Conservation (phyloP, 2,329 filamentous ascomycete species). For the Neonectria sp. region DNA sequence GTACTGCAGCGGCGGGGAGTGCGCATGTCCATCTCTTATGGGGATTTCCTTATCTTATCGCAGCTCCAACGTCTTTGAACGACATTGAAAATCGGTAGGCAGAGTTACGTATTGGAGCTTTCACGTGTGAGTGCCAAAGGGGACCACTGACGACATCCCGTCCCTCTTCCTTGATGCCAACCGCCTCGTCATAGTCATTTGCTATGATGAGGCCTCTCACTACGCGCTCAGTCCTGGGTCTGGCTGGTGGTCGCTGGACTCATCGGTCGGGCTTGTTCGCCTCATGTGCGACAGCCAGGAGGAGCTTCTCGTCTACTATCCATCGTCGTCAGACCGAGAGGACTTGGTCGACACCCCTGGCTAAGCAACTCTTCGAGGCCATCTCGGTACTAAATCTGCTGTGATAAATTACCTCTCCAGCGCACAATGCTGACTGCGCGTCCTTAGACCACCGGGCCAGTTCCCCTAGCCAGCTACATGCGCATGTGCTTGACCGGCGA, state of each 20-base stretch:
- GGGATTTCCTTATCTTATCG: conserved; percentile 47
- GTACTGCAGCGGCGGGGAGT: conserved; percentile 14
- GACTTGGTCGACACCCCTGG: conserved; percentile 93
- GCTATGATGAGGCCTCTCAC: conserved; percentile 41
- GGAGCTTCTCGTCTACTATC: conserved; percentile 46
- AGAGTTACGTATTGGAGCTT: conserved; percentile 16
- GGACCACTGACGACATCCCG: neutral
- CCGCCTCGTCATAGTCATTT: conserved; percentile 11
- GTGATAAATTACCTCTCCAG: neutral
- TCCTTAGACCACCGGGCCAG: conserved; percentile 80
- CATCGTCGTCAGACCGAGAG: conserved; percentile 57
- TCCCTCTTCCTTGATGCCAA: neutral
- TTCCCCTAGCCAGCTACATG: conserved; percentile 96
- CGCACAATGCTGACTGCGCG: neutral
- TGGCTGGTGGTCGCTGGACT: conserved; percentile 31
- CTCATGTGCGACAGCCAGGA: conserved; percentile 34
- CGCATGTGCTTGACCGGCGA: conserved; percentile 97
- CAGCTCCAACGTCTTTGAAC: conserved; percentile 20
- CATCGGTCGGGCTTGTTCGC: conserved; percentile 26
- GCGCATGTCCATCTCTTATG: neutral
- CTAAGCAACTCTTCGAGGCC: conserved; percentile 87
- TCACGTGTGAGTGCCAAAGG: conserved; percentile 29
- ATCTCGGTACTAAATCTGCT: conserved; percentile 75
- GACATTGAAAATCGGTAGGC: conserved; percentile 29
- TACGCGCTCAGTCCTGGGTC: conserved; percentile 25